phyloP scores from a whole-genome alignment of 1,139 yeast genomes.

The Hyphopichia fennica region DNA sequence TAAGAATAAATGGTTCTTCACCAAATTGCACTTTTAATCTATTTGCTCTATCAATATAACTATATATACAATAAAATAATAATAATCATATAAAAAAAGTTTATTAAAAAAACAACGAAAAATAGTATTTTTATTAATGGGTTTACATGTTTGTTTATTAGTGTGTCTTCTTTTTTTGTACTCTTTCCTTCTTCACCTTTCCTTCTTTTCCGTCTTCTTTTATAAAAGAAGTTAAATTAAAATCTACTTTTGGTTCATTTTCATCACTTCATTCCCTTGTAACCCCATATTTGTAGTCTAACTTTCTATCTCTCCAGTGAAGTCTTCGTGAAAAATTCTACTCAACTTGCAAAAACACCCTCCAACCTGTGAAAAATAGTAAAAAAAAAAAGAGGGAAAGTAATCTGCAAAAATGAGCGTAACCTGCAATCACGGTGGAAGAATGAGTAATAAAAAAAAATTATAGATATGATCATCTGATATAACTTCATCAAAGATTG shows the following conservation, averaged over 20 bases:
- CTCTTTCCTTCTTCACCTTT: not conserved
- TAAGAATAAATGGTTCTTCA: conserved; percentile 99
- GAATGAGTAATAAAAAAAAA: no score
- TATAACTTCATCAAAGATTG: no score
- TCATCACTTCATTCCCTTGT: not conserved
- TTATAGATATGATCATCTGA: not conserved
- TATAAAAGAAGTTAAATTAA: no score
- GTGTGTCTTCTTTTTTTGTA: conserved; percentile 22
- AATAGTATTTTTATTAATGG: not conserved
- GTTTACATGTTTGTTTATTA: conserved; percentile 16
- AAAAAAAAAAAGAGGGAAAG: no score
- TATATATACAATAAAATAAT: conserved; percentile 7
- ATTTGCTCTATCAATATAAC: conserved; percentile 8
- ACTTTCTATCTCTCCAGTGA: no score
- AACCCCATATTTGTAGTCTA: not conserved
- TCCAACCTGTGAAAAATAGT: not conserved
- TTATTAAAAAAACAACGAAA: not conserved
- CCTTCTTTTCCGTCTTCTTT: no score
- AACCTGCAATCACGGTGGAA: not conserved
- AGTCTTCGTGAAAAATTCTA: not conserved
- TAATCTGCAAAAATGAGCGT: not conserved
- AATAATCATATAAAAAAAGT: not conserved
- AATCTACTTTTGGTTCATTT: not conserved
- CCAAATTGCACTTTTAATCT: conserved; percentile 92
- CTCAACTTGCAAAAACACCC: not conserved